These are phyloP conservation scores for Diaporthe longicolla DNA, from an alignment of 2,329 filamentous ascomycete genomes.

Conservation along the genomic window DNA sequence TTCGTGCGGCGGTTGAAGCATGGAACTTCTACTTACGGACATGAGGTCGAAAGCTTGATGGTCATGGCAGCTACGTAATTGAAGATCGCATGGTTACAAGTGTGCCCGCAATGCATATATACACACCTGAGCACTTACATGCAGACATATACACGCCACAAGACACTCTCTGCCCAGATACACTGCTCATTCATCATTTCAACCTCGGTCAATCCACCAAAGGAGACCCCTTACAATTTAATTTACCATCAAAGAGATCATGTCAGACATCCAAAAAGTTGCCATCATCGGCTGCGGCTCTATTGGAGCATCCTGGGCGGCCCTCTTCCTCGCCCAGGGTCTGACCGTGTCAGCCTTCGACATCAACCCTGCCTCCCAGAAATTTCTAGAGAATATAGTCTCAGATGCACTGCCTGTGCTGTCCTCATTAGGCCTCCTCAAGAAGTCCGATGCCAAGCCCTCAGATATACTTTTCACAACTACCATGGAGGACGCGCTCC, in stretches of 20 bases:
- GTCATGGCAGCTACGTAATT: not conserved
- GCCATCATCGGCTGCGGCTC: constrained; percentile 53
- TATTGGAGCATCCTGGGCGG: constrained; percentile 57
- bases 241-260: not conserved
- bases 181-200: not conserved
- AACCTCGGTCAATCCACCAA: not conserved
- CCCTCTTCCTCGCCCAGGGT: constrained; percentile 51
- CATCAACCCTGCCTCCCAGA: constrained; percentile 53
- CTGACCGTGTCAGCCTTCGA: constrained; percentile 57
- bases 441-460: constrained; percentile 40
- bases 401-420: constrained; percentile 38
- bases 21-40: not conserved
- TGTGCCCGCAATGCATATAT: not conserved
- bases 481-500: constrained; percentile 30
- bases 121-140: not conserved
- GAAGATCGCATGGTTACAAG: not conserved
- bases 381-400: constrained; percentile 38
- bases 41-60: not conserved
- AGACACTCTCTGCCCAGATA: not conserved
- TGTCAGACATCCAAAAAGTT: constrained; percentile 45
- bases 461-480: constrained; percentile 40
- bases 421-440: constrained; percentile 37
- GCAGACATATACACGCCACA: not conserved
- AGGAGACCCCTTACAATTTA: not conserved
- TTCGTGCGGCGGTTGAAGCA: not conserved